Evolutionary conservation across 768 basidiomycete species (phyloP).

Genomic region (Trametes punicea): DNA sequence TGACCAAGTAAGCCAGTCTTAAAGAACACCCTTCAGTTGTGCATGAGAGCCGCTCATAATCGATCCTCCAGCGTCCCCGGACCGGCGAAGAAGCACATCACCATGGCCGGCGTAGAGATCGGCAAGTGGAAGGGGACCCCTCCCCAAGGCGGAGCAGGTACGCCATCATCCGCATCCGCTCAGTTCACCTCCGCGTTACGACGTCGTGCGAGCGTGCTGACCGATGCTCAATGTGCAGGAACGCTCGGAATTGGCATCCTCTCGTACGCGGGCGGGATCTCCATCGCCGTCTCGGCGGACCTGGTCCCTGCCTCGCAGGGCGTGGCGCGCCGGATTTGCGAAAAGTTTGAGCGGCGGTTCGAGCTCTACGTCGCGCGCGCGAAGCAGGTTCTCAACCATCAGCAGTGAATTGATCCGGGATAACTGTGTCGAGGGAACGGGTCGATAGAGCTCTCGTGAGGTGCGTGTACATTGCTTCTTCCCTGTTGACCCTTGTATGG

Average conservation of each 20-base stretch:
- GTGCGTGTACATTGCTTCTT: too few relatives aligned
- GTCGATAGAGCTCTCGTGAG: too few relatives aligned
- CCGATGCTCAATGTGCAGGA: slow-evolving; percentile 7
- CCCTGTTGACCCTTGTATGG: too few relatives aligned
- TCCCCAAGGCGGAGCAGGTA: slow-evolving; percentile 25
- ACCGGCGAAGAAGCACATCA: slow-evolving; percentile 22
- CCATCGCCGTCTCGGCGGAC: slow-evolving; percentile 24
- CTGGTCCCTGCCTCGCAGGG: slow-evolving; percentile 18
- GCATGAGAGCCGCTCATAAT: neutral
- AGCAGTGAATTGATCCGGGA: too few relatives aligned
- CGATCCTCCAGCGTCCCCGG: slow-evolving; percentile 21
- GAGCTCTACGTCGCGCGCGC: slow-evolving; percentile 22
- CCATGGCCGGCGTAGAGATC: slow-evolving; percentile 22
- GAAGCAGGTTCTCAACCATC: slow-evolving; percentile 20
- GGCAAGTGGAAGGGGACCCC: slow-evolving; percentile 22
- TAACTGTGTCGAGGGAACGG: too few relatives aligned
- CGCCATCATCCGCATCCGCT: neutral
- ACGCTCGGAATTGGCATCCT: slow-evolving; percentile 26
- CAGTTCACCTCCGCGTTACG: neutral
- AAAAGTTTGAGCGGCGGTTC: slow-evolving; percentile 23
- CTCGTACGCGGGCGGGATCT: slow-evolving; percentile 26
- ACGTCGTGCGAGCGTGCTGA: neutral
- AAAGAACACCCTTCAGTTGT: neutral
- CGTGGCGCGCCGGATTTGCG: slow-evolving; percentile 22
- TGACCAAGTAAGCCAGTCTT: slow-evolving; percentile 25